Percentiles rank a stretch among this genome's conserved stretches.
phyloP scores from a whole-genome alignment of 2,329 filamentous ascomycete species.

The Dichotomopilus funicola region DNA sequence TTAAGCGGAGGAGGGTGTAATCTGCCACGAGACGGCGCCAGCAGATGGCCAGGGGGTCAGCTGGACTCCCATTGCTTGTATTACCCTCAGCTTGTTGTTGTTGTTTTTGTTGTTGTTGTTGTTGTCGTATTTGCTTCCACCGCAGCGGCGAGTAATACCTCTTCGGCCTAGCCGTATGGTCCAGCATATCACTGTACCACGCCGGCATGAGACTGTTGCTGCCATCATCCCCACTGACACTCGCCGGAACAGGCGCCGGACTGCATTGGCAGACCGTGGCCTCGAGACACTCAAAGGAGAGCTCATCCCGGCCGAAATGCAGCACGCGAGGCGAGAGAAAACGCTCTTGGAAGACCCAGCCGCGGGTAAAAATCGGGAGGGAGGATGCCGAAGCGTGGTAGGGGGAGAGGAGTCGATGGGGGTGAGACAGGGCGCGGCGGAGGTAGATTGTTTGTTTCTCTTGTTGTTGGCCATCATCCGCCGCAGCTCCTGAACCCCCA shows the following conservation, averaged over 20 bases:
- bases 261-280: constrained; percentile 14
- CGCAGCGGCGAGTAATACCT: not conserved
- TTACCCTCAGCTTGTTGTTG: too few relatives aligned
- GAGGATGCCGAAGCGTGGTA: not conserved
- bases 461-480: not conserved
- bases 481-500: too few relatives aligned
- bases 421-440: constrained; percentile 9
- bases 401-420: constrained; percentile 1
- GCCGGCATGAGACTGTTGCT: not conserved
- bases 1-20: constrained; percentile 9
- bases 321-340: constrained; percentile 18
- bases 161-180: not conserved
- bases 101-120: too few relatives aligned
- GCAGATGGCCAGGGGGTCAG: not conserved
- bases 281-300: constrained; percentile 15
- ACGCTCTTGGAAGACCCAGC: constrained; percentile 24
- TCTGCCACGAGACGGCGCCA: constrained; percentile 15
- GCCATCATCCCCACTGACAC: not conserved
- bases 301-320: constrained; percentile 17
- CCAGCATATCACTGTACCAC: not conserved
- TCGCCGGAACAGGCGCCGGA: not conserved
- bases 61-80: not conserved
- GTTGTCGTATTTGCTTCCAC: too few relatives aligned
- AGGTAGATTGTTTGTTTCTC: not conserved
- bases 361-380: constrained; percentile 14